Percentiles rank a stretch among this genome's conserved stretches.
These are phyloP conservation scores for Globisporangium nunn DNA, from an alignment of 352 stramenopile species.

Conservation along the genomic window DNA sequence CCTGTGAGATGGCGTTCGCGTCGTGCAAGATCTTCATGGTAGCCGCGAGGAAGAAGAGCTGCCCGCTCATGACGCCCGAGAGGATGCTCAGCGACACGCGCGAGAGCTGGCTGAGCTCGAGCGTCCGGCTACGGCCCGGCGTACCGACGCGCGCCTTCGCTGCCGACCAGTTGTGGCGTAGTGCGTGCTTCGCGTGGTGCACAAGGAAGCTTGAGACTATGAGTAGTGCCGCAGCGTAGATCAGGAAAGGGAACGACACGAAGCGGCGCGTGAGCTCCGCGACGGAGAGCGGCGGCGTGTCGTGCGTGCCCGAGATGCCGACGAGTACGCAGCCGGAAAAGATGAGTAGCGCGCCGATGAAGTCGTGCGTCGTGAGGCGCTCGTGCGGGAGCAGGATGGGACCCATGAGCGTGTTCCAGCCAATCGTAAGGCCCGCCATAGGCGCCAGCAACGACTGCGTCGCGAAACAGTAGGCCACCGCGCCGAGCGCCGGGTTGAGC, in stretches of 20 bases:
- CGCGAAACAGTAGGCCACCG: slow-evolving; percentile 68
- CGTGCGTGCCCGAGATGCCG: slow-evolving; percentile 59
- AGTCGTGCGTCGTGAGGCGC: slow-evolving; percentile 64
- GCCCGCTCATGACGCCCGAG: slow-evolving; percentile 61
- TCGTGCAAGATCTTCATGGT: slow-evolving; percentile 63
- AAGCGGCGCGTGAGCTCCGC: slow-evolving; percentile 48
- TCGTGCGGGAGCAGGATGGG: slow-evolving; percentile 65
- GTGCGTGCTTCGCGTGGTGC: slow-evolving; percentile 42
- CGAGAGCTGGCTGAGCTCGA: slow-evolving; percentile 27
- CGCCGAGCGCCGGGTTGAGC: slow-evolving; percentile 58
- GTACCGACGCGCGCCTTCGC: slow-evolving; percentile 9
- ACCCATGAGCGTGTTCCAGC: slow-evolving; percentile 77
- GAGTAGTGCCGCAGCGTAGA: slow-evolving; percentile 46
- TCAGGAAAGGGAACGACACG: slow-evolving; percentile 48
- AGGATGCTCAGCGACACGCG: slow-evolving; percentile 57
- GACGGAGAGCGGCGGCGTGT: slow-evolving; percentile 51
- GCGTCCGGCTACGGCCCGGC: slow-evolving; percentile 18
- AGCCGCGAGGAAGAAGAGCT: slow-evolving; percentile 73
- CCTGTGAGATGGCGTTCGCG: slow-evolving; percentile 22
- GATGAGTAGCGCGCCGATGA: slow-evolving; percentile 67
- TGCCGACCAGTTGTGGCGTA: slow-evolving; percentile 32
- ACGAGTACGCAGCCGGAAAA: slow-evolving; percentile 75
- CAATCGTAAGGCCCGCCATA: slow-evolving; percentile 76
- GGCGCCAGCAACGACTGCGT: slow-evolving; percentile 76
- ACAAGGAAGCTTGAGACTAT: slow-evolving; percentile 39